These are phyloP conservation scores for Diaporthe eres DNA, from an alignment of 2,329 filamentous ascomycete species.

Conservation along the genomic window DNA sequence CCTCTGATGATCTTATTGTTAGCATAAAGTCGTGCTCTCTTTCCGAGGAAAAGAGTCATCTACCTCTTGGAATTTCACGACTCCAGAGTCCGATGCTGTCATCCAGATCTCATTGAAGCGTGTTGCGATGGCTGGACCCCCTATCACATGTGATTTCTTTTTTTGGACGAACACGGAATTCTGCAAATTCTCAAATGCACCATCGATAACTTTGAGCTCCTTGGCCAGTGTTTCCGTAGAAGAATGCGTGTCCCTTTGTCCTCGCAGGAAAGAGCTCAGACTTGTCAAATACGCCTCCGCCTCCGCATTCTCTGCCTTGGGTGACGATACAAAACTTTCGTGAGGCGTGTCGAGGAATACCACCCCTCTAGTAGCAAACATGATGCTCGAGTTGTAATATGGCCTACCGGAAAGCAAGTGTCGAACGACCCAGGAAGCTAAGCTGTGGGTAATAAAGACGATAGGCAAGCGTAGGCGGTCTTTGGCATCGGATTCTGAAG, in stretches of 20 bases:
- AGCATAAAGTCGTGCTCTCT: neutral
- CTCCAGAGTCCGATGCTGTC: neutral
- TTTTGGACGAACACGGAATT: neutral
- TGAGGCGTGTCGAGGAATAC: conserved; percentile 5
- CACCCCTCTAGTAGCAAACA: neutral
- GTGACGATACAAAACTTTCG: neutral
- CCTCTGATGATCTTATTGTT: neutral
- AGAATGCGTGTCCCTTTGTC: neutral
- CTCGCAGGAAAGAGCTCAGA: neutral
- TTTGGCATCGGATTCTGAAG: neutral
- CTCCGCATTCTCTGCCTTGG: neutral
- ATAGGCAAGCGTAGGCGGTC: neutral
- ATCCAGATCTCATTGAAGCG: neutral
- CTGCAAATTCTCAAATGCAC: neutral
- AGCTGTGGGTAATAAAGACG: neutral
- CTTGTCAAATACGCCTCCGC: neutral
- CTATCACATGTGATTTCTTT: neutral
- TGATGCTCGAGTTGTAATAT: neutral
- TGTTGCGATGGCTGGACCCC: neutral
- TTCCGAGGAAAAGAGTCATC: neutral
- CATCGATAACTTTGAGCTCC: neutral
- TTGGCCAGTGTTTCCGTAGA: neutral
- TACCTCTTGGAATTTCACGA: neutral
- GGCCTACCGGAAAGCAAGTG: neutral
- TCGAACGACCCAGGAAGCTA: conserved; percentile 8